Evolutionary conservation across 164 flowering plant genomes (phyloP), one percentile per base, ranked within the genome.

Genomic region (Berberis thunbergii): DNA sequence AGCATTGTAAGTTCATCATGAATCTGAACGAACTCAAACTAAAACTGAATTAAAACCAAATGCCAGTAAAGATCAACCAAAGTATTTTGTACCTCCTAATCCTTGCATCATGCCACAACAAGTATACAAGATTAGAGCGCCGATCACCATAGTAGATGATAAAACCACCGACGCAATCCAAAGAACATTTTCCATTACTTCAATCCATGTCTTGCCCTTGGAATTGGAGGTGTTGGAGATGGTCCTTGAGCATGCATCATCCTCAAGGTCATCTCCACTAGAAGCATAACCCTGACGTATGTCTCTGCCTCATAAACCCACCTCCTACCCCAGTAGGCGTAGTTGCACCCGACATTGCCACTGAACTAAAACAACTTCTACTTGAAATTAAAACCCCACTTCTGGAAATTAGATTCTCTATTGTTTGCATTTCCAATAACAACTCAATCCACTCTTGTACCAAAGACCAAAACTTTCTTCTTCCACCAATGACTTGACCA

Each of bases 211-310:
- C 54, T 81, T 69, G 78, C 64, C 63, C 72, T 72, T 0, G 78
- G 75, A 62, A 72, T 66, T 49, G 75, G 64, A 63, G 75, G 67
- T 1, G 26, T 26, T 26, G 74, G 49, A 56, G 76, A 62, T 38
- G 63, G 59, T 64, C 68, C 83, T 80, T 1, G 96, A 88, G 66
- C 88, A 79, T 1, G 96, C 91, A 81, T 88, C 96, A 76, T 88
- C 91, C 70, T 88, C 96, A 12, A 88, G 78, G 54, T 88, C 91
- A 64, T 88, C 96, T 12, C 88, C 78, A 57, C 96, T 74, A 0
- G 91, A 86, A 40, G 83, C 83, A 78, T 88, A 83, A 1, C 97
- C 97, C 67, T 81, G 93, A 67, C 94, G n/a, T 88, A 54, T 83
- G 90, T 70, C 96, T 84, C 66, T 88, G 97, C 78, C 97, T 86